phyloP scores from a whole-genome alignment of 2,329 filamentous ascomycete species.

The Aspergillus costaricaensis region DNA sequence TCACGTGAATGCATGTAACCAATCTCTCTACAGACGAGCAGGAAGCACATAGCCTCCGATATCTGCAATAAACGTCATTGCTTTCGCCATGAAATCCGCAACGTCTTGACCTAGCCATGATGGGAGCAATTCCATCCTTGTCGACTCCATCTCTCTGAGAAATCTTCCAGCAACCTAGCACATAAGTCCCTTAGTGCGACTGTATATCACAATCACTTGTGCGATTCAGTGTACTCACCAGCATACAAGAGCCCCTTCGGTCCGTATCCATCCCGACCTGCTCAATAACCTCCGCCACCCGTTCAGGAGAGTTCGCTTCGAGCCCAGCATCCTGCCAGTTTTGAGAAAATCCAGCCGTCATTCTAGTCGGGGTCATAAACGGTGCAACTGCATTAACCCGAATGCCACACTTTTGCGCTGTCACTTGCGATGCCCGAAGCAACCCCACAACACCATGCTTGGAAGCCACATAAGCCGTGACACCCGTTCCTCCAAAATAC shows the following conservation, averaged over 20 bases:
- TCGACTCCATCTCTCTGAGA: constrained; percentile 23
- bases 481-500: constrained; percentile 48
- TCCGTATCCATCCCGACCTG: constrained; percentile 38
- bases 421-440: constrained; percentile 39
- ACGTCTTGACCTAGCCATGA: constrained; percentile 26
- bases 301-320: constrained; percentile 45
- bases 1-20: background rate
- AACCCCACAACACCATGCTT: constrained; percentile 48
- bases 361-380: constrained; percentile 51
- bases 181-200: background rate
- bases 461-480: constrained; percentile 47
- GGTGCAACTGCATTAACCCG: constrained; percentile 52
- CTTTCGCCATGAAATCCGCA: constrained; percentile 20
- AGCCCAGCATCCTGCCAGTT: constrained; percentile 43
- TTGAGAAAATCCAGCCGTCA: constrained; percentile 43
- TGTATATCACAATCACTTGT: background rate
- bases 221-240: constrained; percentile 23
- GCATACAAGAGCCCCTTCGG: constrained; percentile 28
- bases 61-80: constrained; percentile 23
- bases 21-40: background rate
- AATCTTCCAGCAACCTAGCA: constrained; percentile 25
- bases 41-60: constrained; percentile 30
- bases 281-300: constrained; percentile 47
- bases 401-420: constrained; percentile 38
- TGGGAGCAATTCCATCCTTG: constrained; percentile 15